Conservation (phyloP, 2,329 filamentous ascomycete species). For the Paracoccidioides brasiliensis region DNA sequence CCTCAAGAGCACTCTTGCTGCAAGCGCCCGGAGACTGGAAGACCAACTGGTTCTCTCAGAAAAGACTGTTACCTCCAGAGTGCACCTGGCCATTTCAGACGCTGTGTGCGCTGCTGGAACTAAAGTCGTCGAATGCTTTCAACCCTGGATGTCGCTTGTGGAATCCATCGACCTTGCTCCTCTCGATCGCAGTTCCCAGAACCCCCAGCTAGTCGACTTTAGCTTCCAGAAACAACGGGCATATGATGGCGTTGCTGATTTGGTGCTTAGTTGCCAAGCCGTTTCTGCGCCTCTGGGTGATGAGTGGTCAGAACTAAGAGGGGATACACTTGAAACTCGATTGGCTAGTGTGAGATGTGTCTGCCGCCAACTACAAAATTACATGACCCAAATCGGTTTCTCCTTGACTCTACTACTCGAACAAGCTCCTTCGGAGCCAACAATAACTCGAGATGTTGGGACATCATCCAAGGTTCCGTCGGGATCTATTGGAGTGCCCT, state of each 20-base stretch:
- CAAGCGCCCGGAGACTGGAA: constrained; percentile 74
- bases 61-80: constrained; percentile 65
- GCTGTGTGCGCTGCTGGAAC: constrained; percentile 65
- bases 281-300: constrained; percentile 86
- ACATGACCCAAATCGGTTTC: constrained; percentile 75
- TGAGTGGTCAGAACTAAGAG: constrained; percentile 88
- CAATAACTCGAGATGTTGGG: constrained; percentile 7
- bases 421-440: constrained; percentile 48
- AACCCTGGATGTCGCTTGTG: constrained; percentile 76
- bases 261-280: constrained; percentile 75
- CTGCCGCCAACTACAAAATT: constrained; percentile 68
- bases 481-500: constrained; percentile 33
- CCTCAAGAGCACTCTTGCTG: constrained; percentile 70
- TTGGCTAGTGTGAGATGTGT: constrained; percentile 67
- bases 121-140: constrained; percentile 76
- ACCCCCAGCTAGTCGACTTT: constrained; percentile 76
- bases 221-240: constrained; percentile 81
- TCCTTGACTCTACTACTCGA: constrained; percentile 79
- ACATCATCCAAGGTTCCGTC: constrained; percentile 8
- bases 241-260: constrained; percentile 85
- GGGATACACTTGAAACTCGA: constrained; percentile 77
- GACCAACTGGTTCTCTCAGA: constrained; percentile 66
- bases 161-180: constrained; percentile 84
- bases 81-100: constrained; percentile 69
- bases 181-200: constrained; percentile 64